Evolutionary conservation across 2,329 filamentous ascomycete genomes (phyloP), one percentile per base, ranked within the genome.

Genomic region (Pyricularia sp.): DNA sequence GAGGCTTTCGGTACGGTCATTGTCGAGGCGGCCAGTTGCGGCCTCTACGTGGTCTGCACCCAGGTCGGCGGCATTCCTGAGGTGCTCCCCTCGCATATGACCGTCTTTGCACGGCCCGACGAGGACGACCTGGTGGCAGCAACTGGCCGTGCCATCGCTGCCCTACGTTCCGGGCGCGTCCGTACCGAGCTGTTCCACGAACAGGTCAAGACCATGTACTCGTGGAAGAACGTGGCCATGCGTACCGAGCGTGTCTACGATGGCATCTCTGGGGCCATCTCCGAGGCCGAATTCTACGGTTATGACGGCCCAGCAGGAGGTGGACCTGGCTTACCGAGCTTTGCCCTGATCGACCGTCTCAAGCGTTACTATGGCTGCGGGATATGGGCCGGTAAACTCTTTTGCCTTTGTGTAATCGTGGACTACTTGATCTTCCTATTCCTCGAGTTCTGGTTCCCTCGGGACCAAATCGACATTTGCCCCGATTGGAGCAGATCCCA

Each of bases 1-100:
- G 95, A 99, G 78, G 95, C 95, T 0, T 99, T 99, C 74, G 95
- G 95, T 26, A 99, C 95, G 0, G 95, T 99, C 71, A 94, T 99
- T 69, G 96, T 99, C 33, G 95, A 99, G 79, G 95, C 95, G 7
- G 95, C 95, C 33, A 95, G 91, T 72, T 99, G 95, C 76, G 96
- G 96, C 0, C 82, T 99, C 1, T 98, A 98, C 75, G 93, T 99
- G 4, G 96, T 99, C 1, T 97, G 93, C 75, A 99, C 95, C 0
- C 92, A 94, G 69, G 95, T 99, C 6, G 95, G 95, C 66, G 95
- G 95, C 42, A 98, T 99, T 70, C 95, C 95, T 2, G 95, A 99
- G 78, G 96, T 99, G 0, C 84, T 99, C 2, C 95, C 95, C 0
- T 90, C 90, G 9, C 93, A 98, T 78, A 99, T 99, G 95, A 98